Evolutionary conservation across 768 basidiomycete species (phyloP).

Genomic region (Russula sp.): DNA sequence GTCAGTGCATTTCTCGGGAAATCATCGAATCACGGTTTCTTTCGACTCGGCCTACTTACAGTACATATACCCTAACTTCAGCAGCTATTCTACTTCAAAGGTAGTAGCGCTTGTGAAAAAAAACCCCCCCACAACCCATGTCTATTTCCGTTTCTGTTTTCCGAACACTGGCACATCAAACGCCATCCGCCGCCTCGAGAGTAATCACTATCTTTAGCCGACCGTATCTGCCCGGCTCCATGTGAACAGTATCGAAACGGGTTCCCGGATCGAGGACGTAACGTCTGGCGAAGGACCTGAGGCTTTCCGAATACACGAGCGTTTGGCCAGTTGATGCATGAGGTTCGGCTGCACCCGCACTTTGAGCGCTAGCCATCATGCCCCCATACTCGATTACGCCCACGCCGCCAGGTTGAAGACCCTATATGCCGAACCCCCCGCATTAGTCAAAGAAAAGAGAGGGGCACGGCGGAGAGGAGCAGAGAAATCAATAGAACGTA

Average conservation of each 20-base stretch:
- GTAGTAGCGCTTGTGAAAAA: neutral
- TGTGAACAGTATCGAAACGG: neutral
- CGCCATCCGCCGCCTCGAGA: neutral
- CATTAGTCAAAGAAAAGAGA: neutral
- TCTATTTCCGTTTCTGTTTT: neutral
- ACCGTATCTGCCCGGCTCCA: neutral
- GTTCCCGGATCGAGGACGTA: slow-evolving; percentile 2
- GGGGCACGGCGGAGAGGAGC: too few species aligned
- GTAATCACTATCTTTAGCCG: neutral
- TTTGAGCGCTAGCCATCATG: neutral
- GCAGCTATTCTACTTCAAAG: neutral
- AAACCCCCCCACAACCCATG: too few species aligned
- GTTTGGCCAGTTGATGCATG: neutral
- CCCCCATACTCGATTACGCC: neutral
- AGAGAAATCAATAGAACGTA: neutral
- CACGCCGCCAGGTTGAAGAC: neutral
- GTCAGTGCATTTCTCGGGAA: too few species aligned
- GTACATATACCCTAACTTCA: too few species aligned
- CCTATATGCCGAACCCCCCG: neutral
- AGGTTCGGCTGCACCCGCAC: neutral
- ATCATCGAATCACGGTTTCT: neutral
- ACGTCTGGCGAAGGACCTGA: neutral
- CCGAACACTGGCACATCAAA: neutral
- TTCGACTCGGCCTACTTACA: neutral
- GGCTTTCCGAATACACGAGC: neutral